Percentiles rank a stretch among this genome's conserved stretches.
phyloP scores from a whole-genome alignment of 2,329 filamentous ascomycete genomes.

The Ophiostoma piceae region DNA sequence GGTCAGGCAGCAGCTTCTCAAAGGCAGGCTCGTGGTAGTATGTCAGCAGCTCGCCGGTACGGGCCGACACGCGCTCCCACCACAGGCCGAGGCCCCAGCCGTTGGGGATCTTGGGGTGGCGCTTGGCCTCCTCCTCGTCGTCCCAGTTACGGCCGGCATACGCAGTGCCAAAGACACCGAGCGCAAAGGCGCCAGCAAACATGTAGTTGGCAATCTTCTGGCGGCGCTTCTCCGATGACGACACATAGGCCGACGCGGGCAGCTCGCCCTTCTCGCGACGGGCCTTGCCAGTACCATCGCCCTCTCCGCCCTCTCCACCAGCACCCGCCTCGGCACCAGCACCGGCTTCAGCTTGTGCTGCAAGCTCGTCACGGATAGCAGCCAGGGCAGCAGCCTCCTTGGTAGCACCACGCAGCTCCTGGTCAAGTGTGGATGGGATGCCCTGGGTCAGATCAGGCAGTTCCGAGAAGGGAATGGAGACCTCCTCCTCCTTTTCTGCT shows the following conservation, averaged over 20 bases:
- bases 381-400: slow-evolving; percentile 36
- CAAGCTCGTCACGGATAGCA: slow-evolving; percentile 36
- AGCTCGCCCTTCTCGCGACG: slow-evolving; percentile 60
- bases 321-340: slow-evolving; percentile 39
- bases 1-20: slow-evolving; percentile 81
- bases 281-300: slow-evolving; percentile 43
- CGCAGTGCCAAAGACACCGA: slow-evolving; percentile 53
- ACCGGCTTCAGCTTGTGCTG: slow-evolving; percentile 27
- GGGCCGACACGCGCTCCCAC: slow-evolving; percentile 73
- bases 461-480: slow-evolving; percentile 55
- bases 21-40: slow-evolving; percentile 98
- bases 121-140: slow-evolving; percentile 65
- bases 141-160: slow-evolving; percentile 91
- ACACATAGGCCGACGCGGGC: slow-evolving; percentile 77
- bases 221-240: slow-evolving; percentile 79
- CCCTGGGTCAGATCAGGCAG: slow-evolving; percentile 90
- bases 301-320: slow-evolving; percentile 46
- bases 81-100: slow-evolving; percentile 72
- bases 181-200: slow-evolving; percentile 56
- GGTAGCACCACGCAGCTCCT: slow-evolving; percentile 57
- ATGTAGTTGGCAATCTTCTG: slow-evolving; percentile 70
- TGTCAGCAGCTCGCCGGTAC: slow-evolving; percentile 67
- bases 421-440: slow-evolving; percentile 83
- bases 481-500: slow-evolving; percentile 31
- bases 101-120: slow-evolving; percentile 65